Base-by-base conservation (phyloP, 2,329 filamentous ascomycete genomes). In the Fusarium marasasianum region DNA sequence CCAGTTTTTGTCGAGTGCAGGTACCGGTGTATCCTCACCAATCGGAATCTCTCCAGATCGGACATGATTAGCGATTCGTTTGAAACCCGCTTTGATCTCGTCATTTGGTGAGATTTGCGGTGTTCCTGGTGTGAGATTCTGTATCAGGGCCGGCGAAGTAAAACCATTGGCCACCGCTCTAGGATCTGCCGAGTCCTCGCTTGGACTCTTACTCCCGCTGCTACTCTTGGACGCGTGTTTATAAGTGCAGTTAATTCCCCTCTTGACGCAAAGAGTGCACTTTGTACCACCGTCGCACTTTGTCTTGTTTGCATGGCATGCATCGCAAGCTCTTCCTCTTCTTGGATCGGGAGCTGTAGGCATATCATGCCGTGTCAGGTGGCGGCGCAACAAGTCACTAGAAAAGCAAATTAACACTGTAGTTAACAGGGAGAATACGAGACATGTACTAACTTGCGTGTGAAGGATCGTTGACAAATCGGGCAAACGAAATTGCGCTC, bases 261-360 rank as follows among this genome's bases (percentile, higher is more conserved):
- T 80, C 70, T 84, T 85, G 9, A 73, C 69, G 51, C 84, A 86
- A 5, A 83, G 80, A 2, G 81, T 80, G 50, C 85, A 86, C 31
- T 78, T 79, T 4, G 75, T 63, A 18, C 83, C 82, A 4, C 85
- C 85, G 64, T 84, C 81, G 56, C 85, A 86, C 66, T 84, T 85
- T 5, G 82, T 84, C 76, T 86, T 86, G 66, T 82, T 85, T n/a
- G 81, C 77, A 54, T 84, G 85, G 35, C 85, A 86, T 12, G 82
- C 79, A 69, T 85, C 80, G 55, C 85, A 86, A 15, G 85, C 84
- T 13, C 80, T 79, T 35, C 82, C 82, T 31, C 80, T 80, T 51
- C 84, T 79, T 10, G 78, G 76, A 35, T 81, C 79, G 11, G 80
- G 79, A 5, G 74, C 70, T 4, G 78, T 69, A 4, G 79, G 76